A percentile compares a stretch with the other conserved stretches of the same genome.
These are phyloP conservation scores for Macrophomina tecta DNA, from an alignment of 2,329 filamentous ascomycete species.

Conservation along the genomic window DNA sequence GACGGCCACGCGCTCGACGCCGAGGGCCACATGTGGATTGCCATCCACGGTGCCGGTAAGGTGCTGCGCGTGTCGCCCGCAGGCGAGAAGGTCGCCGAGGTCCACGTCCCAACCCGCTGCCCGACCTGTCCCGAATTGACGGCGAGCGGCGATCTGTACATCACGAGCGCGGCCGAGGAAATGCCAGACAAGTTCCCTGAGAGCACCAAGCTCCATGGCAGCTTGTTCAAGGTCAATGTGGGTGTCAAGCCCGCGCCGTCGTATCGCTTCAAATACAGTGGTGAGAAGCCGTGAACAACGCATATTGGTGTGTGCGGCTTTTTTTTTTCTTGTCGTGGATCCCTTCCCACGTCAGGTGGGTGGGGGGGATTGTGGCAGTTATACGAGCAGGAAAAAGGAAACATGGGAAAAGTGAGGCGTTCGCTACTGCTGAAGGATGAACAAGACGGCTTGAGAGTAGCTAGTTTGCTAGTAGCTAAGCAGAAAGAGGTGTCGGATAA, in stretches of 20 bases:
- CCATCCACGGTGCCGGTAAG: slow-evolving; percentile 77
- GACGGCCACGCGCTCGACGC: slow-evolving; percentile 86
- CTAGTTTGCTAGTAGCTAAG: background rate
- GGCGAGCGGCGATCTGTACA: slow-evolving; percentile 70
- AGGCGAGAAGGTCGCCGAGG: slow-evolving; percentile 74
- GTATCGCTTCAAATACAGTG: slow-evolving; percentile 38
- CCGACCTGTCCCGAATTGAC: slow-evolving; percentile 83
- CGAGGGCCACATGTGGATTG: slow-evolving; percentile 87
- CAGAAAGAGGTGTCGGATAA: slow-evolving; percentile 6
- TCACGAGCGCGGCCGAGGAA: slow-evolving; percentile 78
- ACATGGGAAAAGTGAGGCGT: slow-evolving; percentile 14
- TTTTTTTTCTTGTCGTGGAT: too few species aligned
- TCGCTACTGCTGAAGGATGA: background rate
- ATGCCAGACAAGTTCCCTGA: slow-evolving; percentile 67
- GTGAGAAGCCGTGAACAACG: slow-evolving; percentile 11
- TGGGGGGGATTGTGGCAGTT: background rate
- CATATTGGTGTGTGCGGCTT: too few species aligned
- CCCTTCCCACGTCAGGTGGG: too few species aligned
- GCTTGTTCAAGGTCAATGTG: slow-evolving; percentile 76
- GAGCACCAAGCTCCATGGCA: slow-evolving; percentile 70
- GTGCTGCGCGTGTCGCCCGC: slow-evolving; percentile 75
- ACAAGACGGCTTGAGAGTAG: background rate
- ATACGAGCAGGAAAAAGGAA: slow-evolving; percentile 17
- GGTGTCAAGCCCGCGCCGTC: slow-evolving; percentile 65
- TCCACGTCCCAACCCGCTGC: slow-evolving; percentile 77